A percentile compares a stretch with the other conserved stretches of the same genome.
Evolutionary conservation across 257 asterid genomes (phyloP).

Genomic region (Rehmannia glutinosa): DNA sequence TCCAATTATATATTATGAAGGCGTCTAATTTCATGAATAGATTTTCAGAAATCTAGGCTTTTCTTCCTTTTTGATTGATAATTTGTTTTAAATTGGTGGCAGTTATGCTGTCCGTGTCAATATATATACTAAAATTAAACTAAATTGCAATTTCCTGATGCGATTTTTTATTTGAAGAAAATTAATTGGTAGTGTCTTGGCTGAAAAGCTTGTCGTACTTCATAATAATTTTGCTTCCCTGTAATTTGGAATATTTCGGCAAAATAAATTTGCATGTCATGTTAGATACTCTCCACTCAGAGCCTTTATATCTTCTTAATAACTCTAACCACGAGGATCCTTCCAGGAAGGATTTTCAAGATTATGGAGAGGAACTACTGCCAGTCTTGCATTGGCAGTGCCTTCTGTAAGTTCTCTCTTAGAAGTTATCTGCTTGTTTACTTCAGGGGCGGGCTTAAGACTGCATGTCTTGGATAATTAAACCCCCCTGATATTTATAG

Average conservation of each 20-base stretch:
- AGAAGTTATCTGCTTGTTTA: conserved; percentile 4
- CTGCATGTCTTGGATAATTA: neutral
- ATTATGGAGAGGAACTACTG: conserved; percentile 96
- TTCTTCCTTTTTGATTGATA: neutral
- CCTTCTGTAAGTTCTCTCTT: conserved; percentile 66
- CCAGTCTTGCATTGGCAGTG: conserved; percentile 82
- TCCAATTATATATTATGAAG: no score
- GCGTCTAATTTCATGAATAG: no score
- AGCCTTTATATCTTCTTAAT: neutral
- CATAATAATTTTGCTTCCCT: neutral
- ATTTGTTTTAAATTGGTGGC: neutral
- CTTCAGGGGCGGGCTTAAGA: conserved; percentile 3
- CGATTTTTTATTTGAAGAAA: neutral
- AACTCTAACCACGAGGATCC: neutral
- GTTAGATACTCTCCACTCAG: neutral
- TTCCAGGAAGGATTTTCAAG: conserved; percentile 70
- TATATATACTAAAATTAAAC: neutral
- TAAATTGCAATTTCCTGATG: neutral
- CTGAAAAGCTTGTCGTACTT: neutral
- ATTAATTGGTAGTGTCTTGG: neutral
- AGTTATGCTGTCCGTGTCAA: neutral
- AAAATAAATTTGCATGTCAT: neutral
- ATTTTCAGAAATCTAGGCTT: neutral
- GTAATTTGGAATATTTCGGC: neutral
- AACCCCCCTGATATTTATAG: no score